Base-by-base conservation (phyloP, 306 rosid genomes). In the Castanea mollissima region DNA sequence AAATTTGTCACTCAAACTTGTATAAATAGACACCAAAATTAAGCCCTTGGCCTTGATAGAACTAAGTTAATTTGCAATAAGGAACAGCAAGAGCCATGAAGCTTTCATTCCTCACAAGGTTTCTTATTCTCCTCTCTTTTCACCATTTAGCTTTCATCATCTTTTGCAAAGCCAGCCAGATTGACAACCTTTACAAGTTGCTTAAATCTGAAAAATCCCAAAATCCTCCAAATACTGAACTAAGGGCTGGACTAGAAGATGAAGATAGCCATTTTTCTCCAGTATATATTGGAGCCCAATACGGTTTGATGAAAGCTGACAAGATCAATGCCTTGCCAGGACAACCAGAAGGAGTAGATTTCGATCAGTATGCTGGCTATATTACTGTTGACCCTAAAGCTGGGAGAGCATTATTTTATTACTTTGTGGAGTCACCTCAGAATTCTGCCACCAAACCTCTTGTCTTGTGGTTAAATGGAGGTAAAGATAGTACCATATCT, bases 401-500 rank as follows among this genome's bases (percentile, higher is more conserved):
- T 65, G 90, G 88, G 44, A 86, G 84, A 71, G 85, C 81, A 29
- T 83, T 87, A 74, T 91, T 89, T 86, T 89, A 87, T 73, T 91
- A 89, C 63, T 86, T 91, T 69, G 95, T 79, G 18, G 90, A 89
- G 85, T 85, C 95, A 6, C 78, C 92, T 3, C 34, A 78, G 14
- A 12, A 69, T 49, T 64, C 90, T 81, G 62, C 85, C 3, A 52
- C 87, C 9, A 84, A 83, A 7, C 93, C 96, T 49, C 67, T 87
- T 20, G 82, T 89, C 1, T 73, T 91, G 64, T 91, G 96, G 96
- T 71, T 89, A 35, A 91, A 89, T 78, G 96, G 93, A 86, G 96
- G 96, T 88, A 59, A 55, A 6, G 2, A 23, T 21, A 19, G 32
- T 55, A 20, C 13, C 71, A 55, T 7, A 49, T 49, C 16, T 49